These are phyloP conservation scores for Blastocystis sp. DNA, from an alignment of 352 stramenopile genomes.

Conservation along the genomic window DNA sequence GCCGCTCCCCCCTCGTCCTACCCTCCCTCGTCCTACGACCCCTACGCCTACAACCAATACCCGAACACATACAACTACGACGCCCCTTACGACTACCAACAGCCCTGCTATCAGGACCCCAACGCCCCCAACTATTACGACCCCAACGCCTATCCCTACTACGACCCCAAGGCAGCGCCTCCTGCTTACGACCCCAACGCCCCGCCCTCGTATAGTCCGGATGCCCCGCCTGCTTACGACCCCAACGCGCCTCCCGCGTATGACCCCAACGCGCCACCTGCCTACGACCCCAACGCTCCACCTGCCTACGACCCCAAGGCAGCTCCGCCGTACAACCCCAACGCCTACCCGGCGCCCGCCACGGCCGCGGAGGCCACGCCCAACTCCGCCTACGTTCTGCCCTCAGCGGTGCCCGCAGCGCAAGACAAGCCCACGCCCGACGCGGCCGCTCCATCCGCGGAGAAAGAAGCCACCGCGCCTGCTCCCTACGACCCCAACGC, in stretches of 20 bases:
- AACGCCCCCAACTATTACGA: neutral
- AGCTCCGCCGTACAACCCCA: too few relatives aligned
- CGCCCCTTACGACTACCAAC: neutral
- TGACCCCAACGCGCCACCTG: neutral
- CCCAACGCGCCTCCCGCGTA: neutral
- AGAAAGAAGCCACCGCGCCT: neutral
- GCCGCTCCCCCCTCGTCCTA: neutral
- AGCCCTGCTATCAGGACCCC: neutral
- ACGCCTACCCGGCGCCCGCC: neutral
- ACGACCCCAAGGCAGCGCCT: too few relatives aligned
- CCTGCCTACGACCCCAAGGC: neutral
- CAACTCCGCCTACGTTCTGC: neutral
- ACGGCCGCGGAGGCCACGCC: neutral
- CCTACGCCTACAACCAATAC: too few relatives aligned
- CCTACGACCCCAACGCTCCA: neutral
- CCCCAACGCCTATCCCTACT: neutral
- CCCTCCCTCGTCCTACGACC: neutral
- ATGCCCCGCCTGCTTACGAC: neutral
- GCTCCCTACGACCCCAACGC: neutral
- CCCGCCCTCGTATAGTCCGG: neutral
- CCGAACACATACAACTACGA: too few relatives aligned
- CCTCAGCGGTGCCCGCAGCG: neutral
- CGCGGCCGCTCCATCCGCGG: neutral
- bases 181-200: neutral
- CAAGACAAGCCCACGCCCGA: neutral